Base-by-base conservation (phyloP, 352 stramenopile species). In the Globisporangium echinulatum region DNA sequence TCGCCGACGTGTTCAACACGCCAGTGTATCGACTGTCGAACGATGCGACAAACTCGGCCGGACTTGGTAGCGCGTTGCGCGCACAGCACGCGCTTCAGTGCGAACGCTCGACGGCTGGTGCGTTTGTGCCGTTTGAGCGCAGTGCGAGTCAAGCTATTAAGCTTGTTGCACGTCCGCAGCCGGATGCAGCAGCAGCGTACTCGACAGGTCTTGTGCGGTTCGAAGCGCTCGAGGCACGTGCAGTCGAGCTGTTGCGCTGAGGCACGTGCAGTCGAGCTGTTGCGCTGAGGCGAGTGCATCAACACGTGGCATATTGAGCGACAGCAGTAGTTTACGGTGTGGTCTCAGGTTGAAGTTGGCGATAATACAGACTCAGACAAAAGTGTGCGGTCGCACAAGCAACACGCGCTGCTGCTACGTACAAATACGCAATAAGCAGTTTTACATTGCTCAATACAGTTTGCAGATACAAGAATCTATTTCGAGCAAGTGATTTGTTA, bases 1-100 rank as follows among this genome's bases (percentile, higher is more conserved):
- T 88, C 8, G 77, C 79, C 1, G 74, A 84, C 59, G 68, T 88
- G 46, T 86, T 86, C 59, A 69, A 81, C n/a, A 62, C 73, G 7
- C 71, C 71, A 7, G 75, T 82, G 44, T 84, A 81, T 50, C 63
- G 75, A 15, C 68, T 84, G 37, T 65, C 62, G 5, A 71, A 63
- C 44, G 61, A 9, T 14, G 8, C 66, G 7, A 70, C 63, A 40
- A 83, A 85, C 53, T 81, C 77, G 44, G 77, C 77, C n/a, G 77
- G 75, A 6, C 63, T 85, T 0, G 74, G 78, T 39, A 72, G 63
- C 4, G 78, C 75, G 13, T 78, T 88, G 38, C 75, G 78, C 54
- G 74, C 78, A 5, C 69, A 70, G 25, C 75, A 88, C 52, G 77
- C 73, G 8, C 68, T 61, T 14, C 59, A 47, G 36, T 76, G 72